Percentiles rank a stretch among this genome's conserved stretches.
Conservation (phyloP, 257 asterid genomes). For the Solanum lycopersicoides region DNA sequence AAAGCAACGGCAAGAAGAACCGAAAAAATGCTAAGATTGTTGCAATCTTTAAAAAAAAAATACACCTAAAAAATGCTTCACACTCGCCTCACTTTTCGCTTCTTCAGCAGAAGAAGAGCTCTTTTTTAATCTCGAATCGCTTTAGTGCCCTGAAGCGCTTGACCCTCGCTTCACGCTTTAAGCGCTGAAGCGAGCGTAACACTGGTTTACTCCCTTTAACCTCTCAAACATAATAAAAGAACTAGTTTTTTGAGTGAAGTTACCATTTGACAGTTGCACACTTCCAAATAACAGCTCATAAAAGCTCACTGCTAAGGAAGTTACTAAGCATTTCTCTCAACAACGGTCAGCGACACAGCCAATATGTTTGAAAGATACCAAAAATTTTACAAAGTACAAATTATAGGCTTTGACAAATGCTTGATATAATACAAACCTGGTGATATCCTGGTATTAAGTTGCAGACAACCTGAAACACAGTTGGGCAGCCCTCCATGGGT, state of each 20-base stretch:
- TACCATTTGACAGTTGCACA: background rate
- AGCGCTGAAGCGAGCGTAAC: background rate
- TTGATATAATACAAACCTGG: slow-evolving; percentile 32
- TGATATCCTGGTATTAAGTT: slow-evolving; percentile 58
- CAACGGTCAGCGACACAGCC: background rate
- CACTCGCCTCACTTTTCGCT: background rate
- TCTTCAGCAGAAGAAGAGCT: background rate
- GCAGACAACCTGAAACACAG: slow-evolving; percentile 55
- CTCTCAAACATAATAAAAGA: background rate
- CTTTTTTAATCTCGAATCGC: background rate
- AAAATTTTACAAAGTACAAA: background rate
- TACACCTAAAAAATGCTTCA: background rate
- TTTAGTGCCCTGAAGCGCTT: background rate
- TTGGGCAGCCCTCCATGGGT: slow-evolving; percentile 67
- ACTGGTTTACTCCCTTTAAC: background rate
- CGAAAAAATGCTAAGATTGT: background rate
- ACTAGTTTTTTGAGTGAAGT: background rate
- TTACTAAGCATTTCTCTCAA: background rate
- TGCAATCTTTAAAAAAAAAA: background rate
- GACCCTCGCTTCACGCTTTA: background rate
- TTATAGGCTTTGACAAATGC: background rate
- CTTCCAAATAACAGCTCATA: background rate
- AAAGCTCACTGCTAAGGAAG: background rate
- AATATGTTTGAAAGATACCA: background rate
- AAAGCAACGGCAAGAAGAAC: background rate